Evolutionary conservation across 139 green algal species (phyloP).

Genomic region (Penium margaritaceum): DNA sequence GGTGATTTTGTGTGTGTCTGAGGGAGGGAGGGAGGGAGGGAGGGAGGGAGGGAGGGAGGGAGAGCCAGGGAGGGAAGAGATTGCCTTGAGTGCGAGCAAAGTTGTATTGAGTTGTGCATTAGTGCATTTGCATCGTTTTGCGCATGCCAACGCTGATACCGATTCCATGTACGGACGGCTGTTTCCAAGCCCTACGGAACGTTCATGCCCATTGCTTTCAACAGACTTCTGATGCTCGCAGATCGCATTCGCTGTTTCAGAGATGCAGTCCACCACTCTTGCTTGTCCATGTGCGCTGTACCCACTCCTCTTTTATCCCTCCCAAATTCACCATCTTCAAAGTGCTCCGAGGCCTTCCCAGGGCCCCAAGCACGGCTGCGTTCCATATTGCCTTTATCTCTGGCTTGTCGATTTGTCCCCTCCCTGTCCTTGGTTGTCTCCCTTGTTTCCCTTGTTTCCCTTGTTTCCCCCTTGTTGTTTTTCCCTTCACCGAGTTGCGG

Average conservation of each 20-base stretch:
- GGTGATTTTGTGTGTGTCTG: not conserved
- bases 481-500: not conserved
- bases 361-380: not conserved
- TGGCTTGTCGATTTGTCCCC: not conserved
- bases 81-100: not conserved
- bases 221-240: too few relatives aligned
- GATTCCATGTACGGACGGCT: too few relatives aligned
- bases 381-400: not conserved
- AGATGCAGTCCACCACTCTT: too few relatives aligned
- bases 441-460: too few relatives aligned
- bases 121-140: not conserved
- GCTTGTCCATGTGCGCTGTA: too few relatives aligned
- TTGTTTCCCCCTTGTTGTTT: not conserved
- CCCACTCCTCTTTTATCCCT: too few relatives aligned
- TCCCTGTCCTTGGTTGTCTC: not conserved
- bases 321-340: not conserved
- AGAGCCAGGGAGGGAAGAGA: not conserved
- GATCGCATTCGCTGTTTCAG: too few relatives aligned
- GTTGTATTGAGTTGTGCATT: conserved; percentile 3
- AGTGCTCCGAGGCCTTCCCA: not conserved
- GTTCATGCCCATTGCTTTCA: too few relatives aligned
- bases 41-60: not conserved
- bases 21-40: not conserved
- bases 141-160: too few relatives aligned
- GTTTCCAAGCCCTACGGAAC: too few relatives aligned